phyloP scores from a whole-genome alignment of 176 grass and related monocot genomes.

The Hyparrhenia diplandra region DNA sequence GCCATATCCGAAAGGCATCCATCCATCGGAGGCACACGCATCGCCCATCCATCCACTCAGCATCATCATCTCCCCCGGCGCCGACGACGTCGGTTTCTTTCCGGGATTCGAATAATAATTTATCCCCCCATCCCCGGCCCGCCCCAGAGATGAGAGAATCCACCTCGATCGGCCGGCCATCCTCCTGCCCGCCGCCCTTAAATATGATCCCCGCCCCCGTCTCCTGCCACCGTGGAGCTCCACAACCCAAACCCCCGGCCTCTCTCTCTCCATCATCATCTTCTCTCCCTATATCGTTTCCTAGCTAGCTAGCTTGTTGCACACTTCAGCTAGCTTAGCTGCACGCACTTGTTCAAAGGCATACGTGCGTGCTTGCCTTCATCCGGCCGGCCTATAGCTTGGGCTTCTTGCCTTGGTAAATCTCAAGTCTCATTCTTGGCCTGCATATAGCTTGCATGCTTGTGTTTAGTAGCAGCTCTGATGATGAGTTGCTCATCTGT shows the following conservation, averaged over 20 bases:
- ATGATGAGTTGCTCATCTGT: neutral
- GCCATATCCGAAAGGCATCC: slow-evolving; percentile 62
- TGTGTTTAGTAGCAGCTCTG: neutral
- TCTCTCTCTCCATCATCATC: neutral
- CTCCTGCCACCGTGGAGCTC: slow-evolving; percentile 37
- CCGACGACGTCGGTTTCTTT: slow-evolving; percentile 24
- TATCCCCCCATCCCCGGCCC: neutral
- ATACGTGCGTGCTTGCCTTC: too few species aligned
- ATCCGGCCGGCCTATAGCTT: neutral
- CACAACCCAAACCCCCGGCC: neutral
- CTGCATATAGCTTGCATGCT: neutral
- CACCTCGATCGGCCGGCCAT: too few species aligned
- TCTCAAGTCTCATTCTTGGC: neutral
- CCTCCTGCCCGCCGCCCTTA: slow-evolving; percentile 8
- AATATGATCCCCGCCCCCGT: slow-evolving; percentile 14
- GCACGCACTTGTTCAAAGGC: too few species aligned
- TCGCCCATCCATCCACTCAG: slow-evolving; percentile 13
- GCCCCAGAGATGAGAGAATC: slow-evolving; percentile 7
- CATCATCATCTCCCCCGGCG: neutral
- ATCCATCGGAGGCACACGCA: neutral
- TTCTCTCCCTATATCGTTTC: neutral
- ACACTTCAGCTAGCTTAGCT: too few species aligned
- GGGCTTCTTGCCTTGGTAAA: slow-evolving; percentile 1
- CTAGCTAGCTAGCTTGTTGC: too few species aligned
- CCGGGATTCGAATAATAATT: slow-evolving; percentile 21